Evolutionary conservation across 768 basidiomycete species (phyloP).

Genomic region (Coprinopsis strossmayeri): DNA sequence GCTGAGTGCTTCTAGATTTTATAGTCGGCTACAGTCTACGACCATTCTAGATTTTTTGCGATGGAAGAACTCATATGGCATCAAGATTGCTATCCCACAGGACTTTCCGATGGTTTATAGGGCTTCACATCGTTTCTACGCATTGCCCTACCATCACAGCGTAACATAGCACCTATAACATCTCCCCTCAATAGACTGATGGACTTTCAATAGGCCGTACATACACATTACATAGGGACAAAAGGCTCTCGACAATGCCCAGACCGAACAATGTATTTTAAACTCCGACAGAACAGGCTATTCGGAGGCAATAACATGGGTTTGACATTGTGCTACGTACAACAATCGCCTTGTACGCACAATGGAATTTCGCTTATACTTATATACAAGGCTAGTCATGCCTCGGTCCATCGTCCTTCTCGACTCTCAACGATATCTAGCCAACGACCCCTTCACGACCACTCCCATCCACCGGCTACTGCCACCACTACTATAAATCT

Average conservation of each 20-base stretch:
- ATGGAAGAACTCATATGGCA: too few species aligned
- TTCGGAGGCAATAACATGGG: background rate
- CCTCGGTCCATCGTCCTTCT: background rate
- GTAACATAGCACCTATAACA: too few species aligned
- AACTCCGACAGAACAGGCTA: slow-evolving; percentile 6
- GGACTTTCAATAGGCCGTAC: too few species aligned
- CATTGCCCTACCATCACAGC: too few species aligned
- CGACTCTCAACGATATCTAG: background rate
- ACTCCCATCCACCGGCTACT: slow-evolving; percentile 1
- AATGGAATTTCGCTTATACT: slow-evolving; percentile 7
- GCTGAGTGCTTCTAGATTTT: too few species aligned
- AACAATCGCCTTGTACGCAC: slow-evolving; percentile 8
- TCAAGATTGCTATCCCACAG: background rate
- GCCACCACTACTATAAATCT: background rate
- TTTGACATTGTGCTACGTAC: slow-evolving; percentile 5
- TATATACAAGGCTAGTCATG: slow-evolving; percentile 8
- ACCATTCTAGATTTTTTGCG: background rate
- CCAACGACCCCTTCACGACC: background rate
- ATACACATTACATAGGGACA: background rate
- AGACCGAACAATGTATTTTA: slow-evolving; percentile 6
- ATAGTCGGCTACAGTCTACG: too few species aligned
- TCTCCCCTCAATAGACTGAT: too few species aligned
- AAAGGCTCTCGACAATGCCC: background rate
- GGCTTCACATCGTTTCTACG: background rate
- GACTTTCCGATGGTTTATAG: background rate